Conservation (phyloP, 164 flowering plant species). For the Paratinospora sagittata region DNA sequence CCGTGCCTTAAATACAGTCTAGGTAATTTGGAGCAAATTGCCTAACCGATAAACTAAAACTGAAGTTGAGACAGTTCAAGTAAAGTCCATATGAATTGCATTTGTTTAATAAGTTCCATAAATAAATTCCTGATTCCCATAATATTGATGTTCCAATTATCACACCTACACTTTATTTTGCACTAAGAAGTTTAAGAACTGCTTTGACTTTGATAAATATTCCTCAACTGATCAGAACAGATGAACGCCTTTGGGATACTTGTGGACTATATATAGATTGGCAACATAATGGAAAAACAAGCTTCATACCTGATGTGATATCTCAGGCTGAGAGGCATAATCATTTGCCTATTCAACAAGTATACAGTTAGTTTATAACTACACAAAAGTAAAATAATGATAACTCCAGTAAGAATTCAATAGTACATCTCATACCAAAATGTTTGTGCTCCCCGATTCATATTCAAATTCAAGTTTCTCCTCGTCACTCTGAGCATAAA, state of each 20-base stretch:
- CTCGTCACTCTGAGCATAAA: conserved; percentile 90
- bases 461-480: conserved; percentile 97
- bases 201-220: no score
- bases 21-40: no score
- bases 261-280: not conserved
- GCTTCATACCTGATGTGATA: conserved; percentile 71
- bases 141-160: no score
- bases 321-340: conserved; percentile 63
- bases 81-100: no score
- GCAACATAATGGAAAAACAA: not conserved
- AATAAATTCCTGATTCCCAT: no score
- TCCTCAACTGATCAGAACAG: not conserved
- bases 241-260: not conserved
- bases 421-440: conserved; percentile 53
- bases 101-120: no score
- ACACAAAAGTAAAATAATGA: not conserved
- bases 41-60: no score
- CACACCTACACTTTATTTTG: no score
- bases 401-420: not conserved
- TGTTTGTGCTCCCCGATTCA: conserved; percentile 83
- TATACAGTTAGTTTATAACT: not conserved
- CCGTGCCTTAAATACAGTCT: no score
- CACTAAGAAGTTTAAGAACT: no score
- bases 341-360: conserved; percentile 50
- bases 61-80: no score